Conservation (phyloP, 768 basidiomycete species). For the Trametes coccinea region DNA sequence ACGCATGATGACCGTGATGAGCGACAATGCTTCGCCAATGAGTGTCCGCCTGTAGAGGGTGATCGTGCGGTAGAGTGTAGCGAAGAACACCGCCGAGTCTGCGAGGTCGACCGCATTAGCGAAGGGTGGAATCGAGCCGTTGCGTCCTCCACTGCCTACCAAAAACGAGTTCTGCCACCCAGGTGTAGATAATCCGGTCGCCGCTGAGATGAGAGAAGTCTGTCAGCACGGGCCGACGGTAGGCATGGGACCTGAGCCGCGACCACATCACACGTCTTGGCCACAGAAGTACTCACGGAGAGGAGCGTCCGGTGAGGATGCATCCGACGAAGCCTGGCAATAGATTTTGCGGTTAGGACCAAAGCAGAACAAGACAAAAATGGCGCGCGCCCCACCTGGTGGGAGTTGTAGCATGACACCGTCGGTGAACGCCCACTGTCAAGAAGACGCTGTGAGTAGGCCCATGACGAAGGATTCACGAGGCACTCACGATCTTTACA, state of each 20-base stretch:
- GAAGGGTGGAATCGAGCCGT: too few species aligned
- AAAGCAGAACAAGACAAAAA: not conserved
- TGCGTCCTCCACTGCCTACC: constrained; percentile 12
- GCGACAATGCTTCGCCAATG: constrained; percentile 22
- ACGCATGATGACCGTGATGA: constrained; percentile 28
- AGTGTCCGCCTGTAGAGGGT: constrained; percentile 21
- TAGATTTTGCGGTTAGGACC: not conserved
- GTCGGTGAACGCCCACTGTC: constrained; percentile 31
- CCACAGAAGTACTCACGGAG: constrained; percentile 20
- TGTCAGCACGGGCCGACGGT: constrained; percentile 1
- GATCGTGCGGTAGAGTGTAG: constrained; percentile 28
- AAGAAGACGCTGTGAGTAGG: not conserved
- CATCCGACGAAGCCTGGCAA: constrained; percentile 28
- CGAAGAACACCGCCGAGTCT: constrained; percentile 30
- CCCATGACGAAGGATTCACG: too few species aligned
- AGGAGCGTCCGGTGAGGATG: constrained; percentile 26
- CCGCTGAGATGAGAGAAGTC: constrained; percentile 10
- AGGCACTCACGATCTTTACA: constrained; percentile 26
- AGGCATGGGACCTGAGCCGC: not conserved
- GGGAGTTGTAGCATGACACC: constrained; percentile 26
- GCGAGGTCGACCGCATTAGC: too few species aligned
- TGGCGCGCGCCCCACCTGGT: constrained; percentile 21
- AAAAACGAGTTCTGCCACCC: constrained; percentile 32
- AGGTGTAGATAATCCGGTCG: constrained; percentile 28
- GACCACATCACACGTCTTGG: not conserved